Percentiles rank a stretch among this genome's conserved stretches.
These are phyloP conservation scores for Leptographium flavum DNA, from an alignment of 2,329 filamentous ascomycete genomes.

Conservation along the genomic window DNA sequence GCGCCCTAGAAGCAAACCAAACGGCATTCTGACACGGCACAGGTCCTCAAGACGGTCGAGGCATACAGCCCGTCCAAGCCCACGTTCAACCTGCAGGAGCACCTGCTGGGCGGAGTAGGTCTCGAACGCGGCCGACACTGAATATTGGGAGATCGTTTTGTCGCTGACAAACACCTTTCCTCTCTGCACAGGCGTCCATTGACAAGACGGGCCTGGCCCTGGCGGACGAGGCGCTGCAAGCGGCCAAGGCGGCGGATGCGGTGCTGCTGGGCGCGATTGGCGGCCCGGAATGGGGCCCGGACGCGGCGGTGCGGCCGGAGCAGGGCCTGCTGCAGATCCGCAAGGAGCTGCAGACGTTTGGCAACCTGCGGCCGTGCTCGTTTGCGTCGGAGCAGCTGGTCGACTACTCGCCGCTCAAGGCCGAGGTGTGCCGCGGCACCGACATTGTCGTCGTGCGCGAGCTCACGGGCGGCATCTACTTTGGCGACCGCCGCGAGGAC, in stretches of 20 bases:
- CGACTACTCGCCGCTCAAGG: constrained; percentile 74
- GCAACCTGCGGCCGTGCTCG: constrained; percentile 90
- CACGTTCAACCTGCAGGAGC: constrained; percentile 81
- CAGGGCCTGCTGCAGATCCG: constrained; percentile 82
- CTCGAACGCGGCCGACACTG: background rate
- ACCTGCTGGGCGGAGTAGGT: constrained; percentile 83
- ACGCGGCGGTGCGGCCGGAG: constrained; percentile 66
- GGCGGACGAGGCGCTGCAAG: constrained; percentile 68
- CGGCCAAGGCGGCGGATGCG: constrained; percentile 74
- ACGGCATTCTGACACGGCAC: too few relatives aligned
- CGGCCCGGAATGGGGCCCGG: constrained; percentile 92
- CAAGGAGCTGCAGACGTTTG: constrained; percentile 87
- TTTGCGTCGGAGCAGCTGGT: constrained; percentile 82
- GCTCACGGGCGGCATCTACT: constrained; percentile 88
- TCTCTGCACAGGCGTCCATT: constrained; percentile 59
- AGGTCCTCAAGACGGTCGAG: constrained; percentile 73
- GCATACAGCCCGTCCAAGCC: constrained; percentile 50
- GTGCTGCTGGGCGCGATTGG: constrained; percentile 89
- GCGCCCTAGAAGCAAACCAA: too few relatives aligned
- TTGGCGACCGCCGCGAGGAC: constrained; percentile 73
- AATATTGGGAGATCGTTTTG: too few relatives aligned
- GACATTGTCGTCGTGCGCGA: constrained; percentile 91
- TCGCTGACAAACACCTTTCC: background rate
- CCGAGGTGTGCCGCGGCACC: constrained; percentile 68
- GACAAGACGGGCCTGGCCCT: constrained; percentile 65